Conservation (phyloP, 2,329 filamentous ascomycete genomes). For the Paecilomyces sp. region DNA sequence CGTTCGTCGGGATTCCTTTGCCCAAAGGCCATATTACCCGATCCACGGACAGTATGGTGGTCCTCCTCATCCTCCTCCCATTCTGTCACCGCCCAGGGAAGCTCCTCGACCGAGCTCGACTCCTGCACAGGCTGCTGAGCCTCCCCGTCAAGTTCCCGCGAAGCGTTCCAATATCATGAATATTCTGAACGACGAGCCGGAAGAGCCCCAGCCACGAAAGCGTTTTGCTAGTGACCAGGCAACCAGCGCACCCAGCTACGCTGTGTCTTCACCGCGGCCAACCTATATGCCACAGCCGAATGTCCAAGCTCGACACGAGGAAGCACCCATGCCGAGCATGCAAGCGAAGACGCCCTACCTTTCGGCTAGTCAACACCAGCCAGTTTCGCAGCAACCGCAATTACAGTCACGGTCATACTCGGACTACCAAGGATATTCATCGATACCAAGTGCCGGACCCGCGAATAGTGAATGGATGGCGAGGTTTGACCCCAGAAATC, state of each 20-base stretch:
- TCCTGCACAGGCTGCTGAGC: constrained; percentile 23
- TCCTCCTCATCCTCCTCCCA: constrained; percentile 19
- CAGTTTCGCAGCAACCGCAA: constrained; percentile 11
- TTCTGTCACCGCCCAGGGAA: constrained; percentile 31
- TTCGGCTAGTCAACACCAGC: constrained; percentile 19
- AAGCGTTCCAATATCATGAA: constrained; percentile 45
- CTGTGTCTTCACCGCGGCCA: constrained; percentile 14
- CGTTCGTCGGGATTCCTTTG: constrained; percentile 27
- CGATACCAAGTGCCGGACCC: constrained; percentile 15
- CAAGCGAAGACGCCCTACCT: constrained; percentile 21
- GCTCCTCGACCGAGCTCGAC: constrained; percentile 24
- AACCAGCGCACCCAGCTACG: constrained; percentile 11
- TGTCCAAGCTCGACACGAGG: constrained; percentile 9
- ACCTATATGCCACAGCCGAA: neutral
- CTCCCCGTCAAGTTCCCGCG: constrained; percentile 34
- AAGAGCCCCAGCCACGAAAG: constrained; percentile 40
- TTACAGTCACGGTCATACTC: constrained; percentile 21
- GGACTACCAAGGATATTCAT: constrained; percentile 25
- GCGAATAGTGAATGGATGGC: constrained; percentile 35
- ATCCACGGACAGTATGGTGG: constrained; percentile 18
- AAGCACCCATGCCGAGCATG: constrained; percentile 12
- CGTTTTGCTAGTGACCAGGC: constrained; percentile 34
- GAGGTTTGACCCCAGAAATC: constrained; percentile 33
- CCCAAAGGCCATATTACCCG: constrained; percentile 27
- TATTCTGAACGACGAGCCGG: constrained; percentile 42